Base-by-base conservation (phyloP, 2,329 filamentous ascomycete genomes). In the Exophiala mesophila region DNA sequence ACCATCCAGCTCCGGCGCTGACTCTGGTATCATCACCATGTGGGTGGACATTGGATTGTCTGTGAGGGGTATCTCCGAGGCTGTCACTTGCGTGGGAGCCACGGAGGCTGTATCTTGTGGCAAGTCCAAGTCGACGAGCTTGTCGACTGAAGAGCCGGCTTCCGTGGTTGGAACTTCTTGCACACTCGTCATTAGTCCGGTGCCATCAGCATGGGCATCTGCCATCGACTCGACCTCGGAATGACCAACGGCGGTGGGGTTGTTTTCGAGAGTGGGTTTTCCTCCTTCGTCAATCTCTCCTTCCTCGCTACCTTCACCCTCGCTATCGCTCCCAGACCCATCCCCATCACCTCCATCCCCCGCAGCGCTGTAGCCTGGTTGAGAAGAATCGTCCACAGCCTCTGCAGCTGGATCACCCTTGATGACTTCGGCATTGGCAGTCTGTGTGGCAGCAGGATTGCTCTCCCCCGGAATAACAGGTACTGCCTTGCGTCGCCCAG, bases 251-350 rank as follows among this genome's bases (percentile, higher is more conserved):
- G 8, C 24, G 8, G 24, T 8, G 24, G 24, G 8, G 13, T 13
- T 6, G 12, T 32, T 17, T 32, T 13, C 12, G 7, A 7, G 13
- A 13, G 7, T 32, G 29, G 29, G 7, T 6, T 43, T 32, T 12
- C 16, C 23, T n/a, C 24, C 41, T 29, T 55, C 52, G 17, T 49
- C 49, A 26, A 56, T 50, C 34, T 55, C 52, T 5, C 54, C 54
- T 39, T 56, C 54, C 31, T 56, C 54, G 38, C 49, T 53, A 26
- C 52, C 54, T 29, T 56, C 54, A 15, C 44, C 54, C 32, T 55
- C 54, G 32, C 52, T 53, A 9, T 52, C 44, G 19, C 42, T 44
- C 23, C 45, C 39, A 36, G 41, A 36, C 15, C 41, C 41, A 39
- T 45, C 36, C 24, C 24, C 41, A 26, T 49, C 39, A 38, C 30